Evolutionary conservation across 2,329 filamentous ascomycete species (phyloP), one percentile per base, ranked within the genome.

Genomic region (Aplosporella prunicola): DNA sequence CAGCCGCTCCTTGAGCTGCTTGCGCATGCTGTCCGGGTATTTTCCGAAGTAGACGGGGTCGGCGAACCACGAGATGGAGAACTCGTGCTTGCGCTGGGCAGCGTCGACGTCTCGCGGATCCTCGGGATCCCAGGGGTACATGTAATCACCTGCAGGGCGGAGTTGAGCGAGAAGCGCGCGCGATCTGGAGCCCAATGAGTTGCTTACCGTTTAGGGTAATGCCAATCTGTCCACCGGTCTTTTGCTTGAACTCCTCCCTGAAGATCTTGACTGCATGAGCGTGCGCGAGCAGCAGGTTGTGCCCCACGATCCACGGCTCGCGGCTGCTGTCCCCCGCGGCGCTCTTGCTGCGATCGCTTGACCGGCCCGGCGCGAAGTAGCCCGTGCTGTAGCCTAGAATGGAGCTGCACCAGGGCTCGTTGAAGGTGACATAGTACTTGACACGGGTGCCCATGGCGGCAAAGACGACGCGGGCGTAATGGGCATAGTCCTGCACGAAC

Each of bases 351-450:
- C 83, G 75, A 61, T 91, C 79, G 48, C 81, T 86, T 5, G 79
- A 84, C 53, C 76, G 79, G n/a, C 86, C 86, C 1, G 86, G 86
- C 9, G 86, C 86, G 55, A 88, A 87, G 44, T 76, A 66, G 18
- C 86, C 86, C 27, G 73, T 76, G 53, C 72, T 82, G 62, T 89
- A 91, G 23, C 85, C 85, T 27, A 91, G 71, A 43, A 91, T 79
- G 35, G 80, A 76, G 45, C 77, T 83, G 63, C 84, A 93, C 78
- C 82, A 91, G 3, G 86, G 86, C 66, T 93, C 85, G 58, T 91
- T 91, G 65, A 89, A 86, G 17, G 84, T 91, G 58, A 88, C 84
- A 86, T 86, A 93, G 62, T 84, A 72, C 67, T 86, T 85, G 52
- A 87, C 84, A 59, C 79, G 80, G 37, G 78, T 73, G 32, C 72